These are phyloP conservation scores for Pythium utonaiense DNA, from an alignment of 352 stramenopile species.

Conservation along the genomic window DNA sequence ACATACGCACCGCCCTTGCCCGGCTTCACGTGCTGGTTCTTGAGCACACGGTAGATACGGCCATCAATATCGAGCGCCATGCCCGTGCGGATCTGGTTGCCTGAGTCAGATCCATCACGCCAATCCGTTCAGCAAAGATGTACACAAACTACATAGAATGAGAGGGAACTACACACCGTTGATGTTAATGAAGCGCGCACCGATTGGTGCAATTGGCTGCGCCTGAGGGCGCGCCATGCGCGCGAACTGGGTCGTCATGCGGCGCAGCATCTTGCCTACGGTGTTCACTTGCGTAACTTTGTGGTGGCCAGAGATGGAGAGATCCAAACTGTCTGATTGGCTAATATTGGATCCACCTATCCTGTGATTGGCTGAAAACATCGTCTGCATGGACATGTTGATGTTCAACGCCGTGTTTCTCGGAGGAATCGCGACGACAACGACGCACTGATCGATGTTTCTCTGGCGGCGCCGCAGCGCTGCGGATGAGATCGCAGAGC, in stretches of 20 bases:
- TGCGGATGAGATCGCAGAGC: slow-evolving; percentile 42
- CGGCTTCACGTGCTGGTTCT: slow-evolving; percentile 83
- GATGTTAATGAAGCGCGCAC: slow-evolving; percentile 56
- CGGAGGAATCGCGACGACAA: not conserved
- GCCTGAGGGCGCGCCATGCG: slow-evolving; percentile 9
- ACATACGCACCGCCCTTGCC: slow-evolving; percentile 83
- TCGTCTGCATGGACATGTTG: slow-evolving; percentile 11
- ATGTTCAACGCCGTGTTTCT: slow-evolving; percentile 10
- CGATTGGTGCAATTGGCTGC: slow-evolving; percentile 13
- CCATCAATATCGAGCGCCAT: slow-evolving; percentile 84
- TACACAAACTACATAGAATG: no score
- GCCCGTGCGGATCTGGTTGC: slow-evolving; percentile 77
- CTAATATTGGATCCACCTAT: not conserved
- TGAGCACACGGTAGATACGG: slow-evolving; percentile 81
- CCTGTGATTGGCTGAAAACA: slow-evolving; percentile 21
- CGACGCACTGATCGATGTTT: slow-evolving; percentile 33
- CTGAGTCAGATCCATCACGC: slow-evolving; percentile 23
- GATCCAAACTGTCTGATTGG: not conserved
- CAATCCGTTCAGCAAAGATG: not conserved
- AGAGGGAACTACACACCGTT: no score
- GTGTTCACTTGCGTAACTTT: slow-evolving; percentile 7
- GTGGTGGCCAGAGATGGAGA: slow-evolving; percentile 11
- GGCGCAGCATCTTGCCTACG: slow-evolving; percentile 25
- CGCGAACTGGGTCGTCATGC: slow-evolving; percentile 16
- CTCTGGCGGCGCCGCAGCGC: slow-evolving; percentile 32